Evolutionary conservation across 2,329 filamentous ascomycete genomes (phyloP).

Genomic region (Ceratocystiopsis minuta): DNA sequence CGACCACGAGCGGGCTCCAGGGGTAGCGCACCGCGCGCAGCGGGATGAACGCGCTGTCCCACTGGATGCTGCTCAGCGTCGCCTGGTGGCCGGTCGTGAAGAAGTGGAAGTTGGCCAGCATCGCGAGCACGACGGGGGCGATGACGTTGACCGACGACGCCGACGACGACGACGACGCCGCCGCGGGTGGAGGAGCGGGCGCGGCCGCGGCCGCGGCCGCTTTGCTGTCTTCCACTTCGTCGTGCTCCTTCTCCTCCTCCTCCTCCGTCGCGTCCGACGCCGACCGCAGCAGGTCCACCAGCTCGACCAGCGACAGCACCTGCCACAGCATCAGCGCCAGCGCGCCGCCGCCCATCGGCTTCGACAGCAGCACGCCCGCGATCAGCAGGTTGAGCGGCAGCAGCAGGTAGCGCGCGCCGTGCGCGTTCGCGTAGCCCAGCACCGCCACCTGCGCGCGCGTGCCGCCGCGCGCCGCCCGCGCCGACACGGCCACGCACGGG

Average conservation of each 20-base stretch:
- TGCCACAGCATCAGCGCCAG: conserved; percentile 75
- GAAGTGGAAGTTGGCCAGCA: conserved; percentile 87
- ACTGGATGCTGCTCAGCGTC: conserved; percentile 72
- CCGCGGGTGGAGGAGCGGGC: no score
- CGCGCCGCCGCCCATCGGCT: conserved; percentile 83
- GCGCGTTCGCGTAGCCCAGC: conserved; percentile 81
- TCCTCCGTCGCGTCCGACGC: conserved; percentile 18
- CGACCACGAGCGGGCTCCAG: conserved; percentile 67
- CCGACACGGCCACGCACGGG: conserved; percentile 60
- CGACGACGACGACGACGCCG: conserved; percentile 30
- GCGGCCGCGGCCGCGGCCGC: conserved; percentile 33
- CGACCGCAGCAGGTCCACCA: conserved; percentile 41
- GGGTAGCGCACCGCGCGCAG: conserved; percentile 71
- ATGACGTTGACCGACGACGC: conserved; percentile 48
- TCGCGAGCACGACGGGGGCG: conserved; percentile 64
- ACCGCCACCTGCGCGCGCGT: conserved; percentile 47
- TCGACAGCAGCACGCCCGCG: conserved; percentile 64
- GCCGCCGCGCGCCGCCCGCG: conserved; percentile 24
- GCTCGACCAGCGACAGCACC: conserved; percentile 58
- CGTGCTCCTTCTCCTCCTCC: not conserved
- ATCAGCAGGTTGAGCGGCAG: conserved; percentile 63
- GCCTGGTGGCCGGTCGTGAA: conserved; percentile 98
- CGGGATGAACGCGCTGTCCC: conserved; percentile 89
- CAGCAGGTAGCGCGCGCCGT: conserved; percentile 77
- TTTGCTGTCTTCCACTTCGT: not conserved